phyloP scores from a whole-genome alignment of 1,284 basidiomycete genomes.

The Termitomyces sp. region DNA sequence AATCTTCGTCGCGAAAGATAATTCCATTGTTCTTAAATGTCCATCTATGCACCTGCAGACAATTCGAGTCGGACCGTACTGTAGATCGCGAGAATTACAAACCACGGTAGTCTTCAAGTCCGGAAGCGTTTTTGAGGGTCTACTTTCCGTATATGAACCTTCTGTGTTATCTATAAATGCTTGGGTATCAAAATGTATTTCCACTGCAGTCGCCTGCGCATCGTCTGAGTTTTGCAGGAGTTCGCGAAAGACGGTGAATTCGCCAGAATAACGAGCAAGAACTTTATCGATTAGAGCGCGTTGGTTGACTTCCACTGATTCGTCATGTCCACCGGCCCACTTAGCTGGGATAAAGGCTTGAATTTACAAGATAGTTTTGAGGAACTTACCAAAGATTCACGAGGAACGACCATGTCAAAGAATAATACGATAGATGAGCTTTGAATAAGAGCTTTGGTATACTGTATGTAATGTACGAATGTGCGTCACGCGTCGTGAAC shows the following conservation, averaged over 20 bases:
- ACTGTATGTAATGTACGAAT: not conserved
- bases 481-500: not conserved
- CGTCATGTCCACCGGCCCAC: constrained; percentile 74
- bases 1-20: constrained; percentile 78
- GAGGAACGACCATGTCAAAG: constrained; percentile 8
- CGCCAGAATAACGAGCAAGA: constrained; percentile 89
- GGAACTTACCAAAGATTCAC: constrained; percentile 14
- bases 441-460: not conserved
- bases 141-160: constrained; percentile 8
- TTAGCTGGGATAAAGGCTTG: constrained; percentile 21
- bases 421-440: not conserved
- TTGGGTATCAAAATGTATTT: constrained; percentile 79
- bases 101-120: constrained; percentile 57
- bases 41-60: constrained; percentile 62
- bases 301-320: constrained; percentile 93
- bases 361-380: not conserved
- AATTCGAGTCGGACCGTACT: not conserved
- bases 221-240: constrained; percentile 95
- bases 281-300: constrained; percentile 92
- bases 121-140: constrained; percentile 32
- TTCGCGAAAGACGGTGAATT: constrained; percentile 92
- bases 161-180: constrained; percentile 37
- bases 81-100: constrained; percentile 5
- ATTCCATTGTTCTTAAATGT: constrained; percentile 87
- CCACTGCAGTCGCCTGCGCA: constrained; percentile 75